Conservation (phyloP, 192 early-diverging fungal species). For the Coemansia sp. region DNA sequence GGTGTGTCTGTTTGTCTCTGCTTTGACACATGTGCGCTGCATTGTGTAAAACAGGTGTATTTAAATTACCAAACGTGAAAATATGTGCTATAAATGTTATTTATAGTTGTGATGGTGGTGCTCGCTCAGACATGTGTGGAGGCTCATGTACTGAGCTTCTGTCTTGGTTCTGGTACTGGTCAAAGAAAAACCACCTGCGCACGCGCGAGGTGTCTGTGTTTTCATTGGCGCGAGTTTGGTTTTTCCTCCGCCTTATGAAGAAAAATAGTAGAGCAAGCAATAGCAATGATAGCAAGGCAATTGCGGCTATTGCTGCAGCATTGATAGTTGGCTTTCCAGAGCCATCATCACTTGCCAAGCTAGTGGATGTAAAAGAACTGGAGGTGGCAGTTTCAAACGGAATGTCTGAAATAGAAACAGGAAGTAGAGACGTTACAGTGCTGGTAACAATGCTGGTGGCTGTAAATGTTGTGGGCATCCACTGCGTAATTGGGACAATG, state of each 20-base stretch:
- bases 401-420: not conserved
- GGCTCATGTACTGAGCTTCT: not conserved
- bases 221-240: not conserved
- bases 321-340: not conserved
- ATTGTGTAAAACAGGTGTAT: not conserved
- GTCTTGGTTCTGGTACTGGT: not conserved
- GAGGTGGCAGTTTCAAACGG: not conserved
- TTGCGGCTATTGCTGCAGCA: not conserved
- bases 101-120: not conserved
- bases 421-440: not conserved
- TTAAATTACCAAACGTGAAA: too few species aligned
- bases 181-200: not conserved
- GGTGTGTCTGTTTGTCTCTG: not conserved
- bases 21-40: not conserved
- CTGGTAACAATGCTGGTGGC: not conserved
- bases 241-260: not conserved
- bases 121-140: not conserved
- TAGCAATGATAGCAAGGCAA: not conserved
- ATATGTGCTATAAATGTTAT: not conserved
- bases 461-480: not conserved
- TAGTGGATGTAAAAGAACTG: not conserved
- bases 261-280: not conserved
- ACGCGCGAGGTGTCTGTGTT: not conserved
- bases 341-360: not conserved
- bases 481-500: not conserved